phyloP scores from a whole-genome alignment of 129 eudicot species.

The Arctium minus region DNA sequence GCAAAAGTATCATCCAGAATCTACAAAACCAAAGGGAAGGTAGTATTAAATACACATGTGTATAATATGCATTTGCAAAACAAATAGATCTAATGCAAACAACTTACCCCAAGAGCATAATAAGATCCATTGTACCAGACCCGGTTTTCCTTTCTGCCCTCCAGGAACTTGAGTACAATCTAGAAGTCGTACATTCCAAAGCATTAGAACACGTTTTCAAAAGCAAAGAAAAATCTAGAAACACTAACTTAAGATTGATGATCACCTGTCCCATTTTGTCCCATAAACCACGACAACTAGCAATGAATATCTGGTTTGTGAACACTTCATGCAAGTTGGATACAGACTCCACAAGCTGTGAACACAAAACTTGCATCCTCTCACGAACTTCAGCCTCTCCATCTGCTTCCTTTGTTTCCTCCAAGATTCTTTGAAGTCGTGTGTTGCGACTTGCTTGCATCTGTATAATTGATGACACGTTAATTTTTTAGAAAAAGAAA shows the following conservation, averaged over 20 bases:
- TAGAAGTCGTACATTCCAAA: slow-evolving; percentile 13
- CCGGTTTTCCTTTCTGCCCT: slow-evolving; percentile 87
- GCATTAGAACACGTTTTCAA: slow-evolving; percentile 18
- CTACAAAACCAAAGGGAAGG: slow-evolving; percentile 28
- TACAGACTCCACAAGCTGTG: slow-evolving; percentile 63
- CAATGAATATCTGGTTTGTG: slow-evolving; percentile 70
- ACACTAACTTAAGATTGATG: not conserved
- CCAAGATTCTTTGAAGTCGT: slow-evolving; percentile 79
- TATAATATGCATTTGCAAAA: not conserved
- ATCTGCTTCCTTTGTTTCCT: slow-evolving; percentile 87
- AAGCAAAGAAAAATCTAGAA: not conserved
- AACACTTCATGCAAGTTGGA: slow-evolving; percentile 86
- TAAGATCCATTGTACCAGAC: slow-evolving; percentile 92
- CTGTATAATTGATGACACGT: slow-evolving; percentile 25
- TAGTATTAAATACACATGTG: not conserved
- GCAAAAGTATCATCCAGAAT: slow-evolving; percentile 90
- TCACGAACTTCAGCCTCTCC: slow-evolving; percentile 88
- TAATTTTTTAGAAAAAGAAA: not conserved
- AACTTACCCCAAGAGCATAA: slow-evolving; percentile 85
- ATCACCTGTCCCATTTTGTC: slow-evolving; percentile 94
- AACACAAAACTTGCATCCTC: slow-evolving; percentile 69
- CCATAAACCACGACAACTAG: slow-evolving; percentile 79
- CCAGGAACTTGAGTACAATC: slow-evolving; percentile 80
- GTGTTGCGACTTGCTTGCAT: slow-evolving; percentile 69
- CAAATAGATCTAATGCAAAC: not conserved